Conservation (phyloP, 2,329 filamentous ascomycete species). For the Rugonectria rugulosa region DNA sequence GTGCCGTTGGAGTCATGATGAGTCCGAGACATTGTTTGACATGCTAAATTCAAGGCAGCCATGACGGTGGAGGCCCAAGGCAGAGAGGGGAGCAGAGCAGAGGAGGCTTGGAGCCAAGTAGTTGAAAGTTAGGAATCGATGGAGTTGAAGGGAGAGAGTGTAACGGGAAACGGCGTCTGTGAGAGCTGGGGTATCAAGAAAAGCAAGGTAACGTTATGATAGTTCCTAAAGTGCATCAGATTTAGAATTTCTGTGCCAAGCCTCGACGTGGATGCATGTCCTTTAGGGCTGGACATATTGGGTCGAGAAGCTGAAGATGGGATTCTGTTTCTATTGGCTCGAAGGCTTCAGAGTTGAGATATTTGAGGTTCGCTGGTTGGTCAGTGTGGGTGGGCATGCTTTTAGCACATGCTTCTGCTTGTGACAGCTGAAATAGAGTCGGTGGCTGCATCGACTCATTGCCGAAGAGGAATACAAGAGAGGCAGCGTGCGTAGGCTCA, state of each 20-base stretch:
- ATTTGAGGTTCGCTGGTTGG: slow-evolving; percentile 2
- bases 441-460: neutral
- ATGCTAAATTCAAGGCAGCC: neutral
- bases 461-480: neutral
- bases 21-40: neutral
- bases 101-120: no score
- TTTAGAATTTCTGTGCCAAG: slow-evolving; percentile 16
- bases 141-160: neutral
- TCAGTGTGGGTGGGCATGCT: neutral
- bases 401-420: neutral
- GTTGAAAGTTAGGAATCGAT: neutral
- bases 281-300: neutral
- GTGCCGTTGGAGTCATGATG: no score
- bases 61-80: neutral
- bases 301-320: neutral
- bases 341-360: neutral
- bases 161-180: no score
- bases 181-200: no score
- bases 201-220: no score
- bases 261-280: neutral
- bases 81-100: neutral
- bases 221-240: slow-evolving; percentile 4
- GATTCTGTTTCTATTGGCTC: neutral
- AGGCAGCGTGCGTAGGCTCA: neutral
- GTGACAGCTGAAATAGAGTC: neutral